Conservation (phyloP, 2,329 filamentous ascomycete genomes). For the Aphanoascus verrucosus region DNA sequence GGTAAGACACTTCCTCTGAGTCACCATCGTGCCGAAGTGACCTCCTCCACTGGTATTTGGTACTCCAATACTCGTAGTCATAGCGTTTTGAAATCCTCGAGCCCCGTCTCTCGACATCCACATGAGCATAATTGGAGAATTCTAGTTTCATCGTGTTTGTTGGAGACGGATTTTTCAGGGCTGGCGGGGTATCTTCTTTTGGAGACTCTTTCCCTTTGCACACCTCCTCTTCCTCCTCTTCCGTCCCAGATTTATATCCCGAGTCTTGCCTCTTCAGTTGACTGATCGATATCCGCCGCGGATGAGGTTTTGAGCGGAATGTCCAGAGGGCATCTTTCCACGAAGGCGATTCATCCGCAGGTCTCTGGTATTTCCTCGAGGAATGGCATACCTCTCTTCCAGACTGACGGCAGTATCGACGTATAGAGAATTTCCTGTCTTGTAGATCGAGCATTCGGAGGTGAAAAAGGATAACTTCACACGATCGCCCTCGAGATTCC, state of each 20-base stretch:
- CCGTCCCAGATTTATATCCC: slow-evolving; percentile 43
- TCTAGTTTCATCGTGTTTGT: slow-evolving; percentile 80
- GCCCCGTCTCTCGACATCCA: slow-evolving; percentile 65
- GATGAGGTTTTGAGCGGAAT: slow-evolving; percentile 46
- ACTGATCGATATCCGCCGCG: slow-evolving; percentile 32
- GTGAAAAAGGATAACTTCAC: slow-evolving; percentile 74
- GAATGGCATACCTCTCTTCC: slow-evolving; percentile 87
- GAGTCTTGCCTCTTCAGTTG: slow-evolving; percentile 49
- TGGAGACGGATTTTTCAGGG: slow-evolving; percentile 33
- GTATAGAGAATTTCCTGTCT: slow-evolving; percentile 76
- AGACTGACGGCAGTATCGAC: slow-evolving; percentile 84
- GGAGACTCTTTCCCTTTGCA: slow-evolving; percentile 17
- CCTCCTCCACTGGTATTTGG: slow-evolving; percentile 73
- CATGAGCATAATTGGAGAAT: slow-evolving; percentile 93
- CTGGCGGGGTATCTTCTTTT: background rate
- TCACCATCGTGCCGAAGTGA: slow-evolving; percentile 56
- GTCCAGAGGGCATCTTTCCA: slow-evolving; percentile 49
- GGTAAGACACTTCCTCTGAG: slow-evolving; percentile 59
- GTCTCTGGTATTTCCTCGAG: slow-evolving; percentile 56
- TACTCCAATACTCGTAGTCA: slow-evolving; percentile 89
- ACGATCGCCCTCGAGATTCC: slow-evolving; percentile 42
- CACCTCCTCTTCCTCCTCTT: slow-evolving; percentile 33
- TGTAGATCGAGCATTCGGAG: slow-evolving; percentile 87
- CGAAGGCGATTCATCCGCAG: slow-evolving; percentile 45
- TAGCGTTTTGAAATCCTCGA: slow-evolving; percentile 62